Evolutionary conservation across 139 green algal genomes (phyloP).

Genomic region (Chlamydomonas eustigma): DNA sequence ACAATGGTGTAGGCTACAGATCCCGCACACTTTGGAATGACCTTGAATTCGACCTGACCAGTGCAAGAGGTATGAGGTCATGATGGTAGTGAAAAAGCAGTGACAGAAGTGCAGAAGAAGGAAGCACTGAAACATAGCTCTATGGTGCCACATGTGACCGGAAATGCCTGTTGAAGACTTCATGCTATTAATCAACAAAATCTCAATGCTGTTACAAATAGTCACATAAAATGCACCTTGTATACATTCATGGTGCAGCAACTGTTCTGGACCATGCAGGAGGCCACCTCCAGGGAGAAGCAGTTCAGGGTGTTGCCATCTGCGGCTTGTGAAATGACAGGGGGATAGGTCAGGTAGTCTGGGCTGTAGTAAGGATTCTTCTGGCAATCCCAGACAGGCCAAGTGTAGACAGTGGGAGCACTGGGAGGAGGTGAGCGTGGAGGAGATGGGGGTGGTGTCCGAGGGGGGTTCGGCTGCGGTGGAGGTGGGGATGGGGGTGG

Average conservation of each 20-base stretch:
- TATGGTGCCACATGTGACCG: too few species aligned
- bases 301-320: slow-evolving; percentile 4
- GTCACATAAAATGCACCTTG: background rate
- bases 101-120: too few species aligned
- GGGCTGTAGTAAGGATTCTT: background rate
- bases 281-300: background rate
- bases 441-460: background rate
- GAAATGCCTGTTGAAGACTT: too few species aligned
- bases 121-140: too few species aligned
- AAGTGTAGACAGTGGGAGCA: background rate
- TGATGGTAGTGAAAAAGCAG: too few species aligned
- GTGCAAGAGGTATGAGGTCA: too few species aligned
- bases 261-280: background rate
- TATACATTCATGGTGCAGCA: background rate
- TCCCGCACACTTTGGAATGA: slow-evolving; percentile 7
- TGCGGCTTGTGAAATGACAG: background rate
- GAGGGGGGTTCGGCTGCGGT: background rate
- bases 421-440: background rate
- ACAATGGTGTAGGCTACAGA: slow-evolving; percentile 30
- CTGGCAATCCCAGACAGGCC: slow-evolving; percentile 1
- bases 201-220: background rate
- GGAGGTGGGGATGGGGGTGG: background rate
- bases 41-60: slow-evolving; percentile 31
- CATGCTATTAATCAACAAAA: too few species aligned
- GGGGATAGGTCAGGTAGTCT: background rate